Evolutionary conservation across 208 protist genomes (phyloP), one percentile per base, ranked within the genome.

Genomic region (Acanthamoeba triangularis): DNA sequence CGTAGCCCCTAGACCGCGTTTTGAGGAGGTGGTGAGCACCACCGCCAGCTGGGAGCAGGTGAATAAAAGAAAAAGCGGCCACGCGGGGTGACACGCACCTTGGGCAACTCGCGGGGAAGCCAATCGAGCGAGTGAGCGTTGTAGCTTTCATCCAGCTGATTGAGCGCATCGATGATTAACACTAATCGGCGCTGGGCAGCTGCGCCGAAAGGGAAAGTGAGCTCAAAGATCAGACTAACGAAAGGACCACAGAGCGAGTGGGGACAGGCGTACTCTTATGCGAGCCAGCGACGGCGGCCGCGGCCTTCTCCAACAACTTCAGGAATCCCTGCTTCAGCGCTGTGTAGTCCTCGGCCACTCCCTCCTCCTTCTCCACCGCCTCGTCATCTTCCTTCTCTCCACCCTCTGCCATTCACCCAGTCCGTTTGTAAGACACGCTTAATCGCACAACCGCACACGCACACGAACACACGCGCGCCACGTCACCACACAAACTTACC

Each of bases 141-240:
- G 93, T 96, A 90, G 37, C 14, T 49, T n/a, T 95, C 90, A 28
- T 96, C 95, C 74, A 96, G 56, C 54, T 96, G 95, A 14, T 96
- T 96, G 30, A 96, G 92, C 25, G 95, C 95, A 37, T 96, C 95
- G 41, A 96, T 78, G 18, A 96, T 92, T 7, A 96, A 28, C 25
- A 96, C 92, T 18, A 96, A 16, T 35, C 41, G 23, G 30, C 65
- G 65, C 30, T 18, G 23, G 7, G 23, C 59, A 65, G 59, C 59
- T 65, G 59, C 30, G 59, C 30, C 59, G 59, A 65, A 10, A 30
- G 25, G 18, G 18, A 54, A 54, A 23, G 59, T n/a, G 23, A 65
- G 25, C 28, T 28, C 44, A 20, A 30, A 85, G 25, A 0, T 28
- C 44, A 20, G 10, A 85, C 6, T 4, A 59, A 23, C 54, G 54